Base-by-base conservation (phyloP, 345 rosid species). In the Eucalyptus grandis region DNA sequence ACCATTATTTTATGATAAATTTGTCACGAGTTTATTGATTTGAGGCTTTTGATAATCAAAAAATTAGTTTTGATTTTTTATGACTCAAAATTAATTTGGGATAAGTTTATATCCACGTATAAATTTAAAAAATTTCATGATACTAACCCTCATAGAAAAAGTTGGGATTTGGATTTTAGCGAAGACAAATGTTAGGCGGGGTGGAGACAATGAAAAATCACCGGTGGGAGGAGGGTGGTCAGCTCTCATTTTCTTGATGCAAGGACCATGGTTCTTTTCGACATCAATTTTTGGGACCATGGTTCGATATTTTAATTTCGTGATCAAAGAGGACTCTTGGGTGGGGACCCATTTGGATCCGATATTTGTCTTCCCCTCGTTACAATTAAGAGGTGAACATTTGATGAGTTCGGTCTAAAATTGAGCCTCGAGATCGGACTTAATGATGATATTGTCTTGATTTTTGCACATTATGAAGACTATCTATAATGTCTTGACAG, bases 81-180 rank as follows among this genome's bases (percentile, higher is more conserved):
- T 4, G 2, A 19, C 1, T 53, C 0, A 4, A 8, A 19, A 53
- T 19, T 53, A 21, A 53, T 53, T 53, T 53, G 5, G 11, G 1
- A 53, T 53, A 53, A 53, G 26, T 53, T 53, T 53, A 53, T 53
- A 4, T 53, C 2, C 8, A 8, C 0, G 2, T 53, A 21, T 21
- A 53, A 53, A 21, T 8, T 53, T 2, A 8, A 53, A 53, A 53
- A 19, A 0, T 21, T 53, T 53, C 5, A 53, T 53, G 0, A 21
- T 53, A 21, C 19, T 56, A 56, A 24, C 0, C 27, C 11, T 24
- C 9, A 24, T 12, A 26, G 31, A n/a, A 37, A 77, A 77, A 40
- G 83, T 77, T 21, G 30, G 47, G 83, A 77, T 19, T 77, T 40
- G 47, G 83, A 77, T 22, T 77, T 77, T 77, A 77, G 47, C 15